Percentiles rank a stretch among this genome's conserved stretches.
Evolutionary conservation across 108 stramenopile genomes (phyloP).

Genomic region (Licmophora abbreviata): DNA sequence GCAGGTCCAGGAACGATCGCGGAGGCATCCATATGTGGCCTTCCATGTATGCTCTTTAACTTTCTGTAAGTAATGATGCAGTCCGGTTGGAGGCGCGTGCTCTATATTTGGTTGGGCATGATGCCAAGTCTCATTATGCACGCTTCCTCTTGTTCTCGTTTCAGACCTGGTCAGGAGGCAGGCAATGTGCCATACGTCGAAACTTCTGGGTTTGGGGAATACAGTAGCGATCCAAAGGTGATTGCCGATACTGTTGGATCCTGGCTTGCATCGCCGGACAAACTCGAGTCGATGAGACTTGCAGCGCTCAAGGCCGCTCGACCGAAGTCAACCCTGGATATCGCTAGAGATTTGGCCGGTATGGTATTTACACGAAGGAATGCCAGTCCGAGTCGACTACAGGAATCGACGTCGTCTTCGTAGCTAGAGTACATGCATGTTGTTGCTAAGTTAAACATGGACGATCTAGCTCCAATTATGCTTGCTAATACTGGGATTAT

Average conservation of each 20-base stretch:
- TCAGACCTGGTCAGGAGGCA: slow-evolving; percentile 89
- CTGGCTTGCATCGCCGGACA: slow-evolving; percentile 63
- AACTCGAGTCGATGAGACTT: slow-evolving; percentile 42
- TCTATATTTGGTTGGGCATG: not conserved
- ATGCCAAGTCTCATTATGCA: not conserved
- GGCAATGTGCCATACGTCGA: slow-evolving; percentile 90
- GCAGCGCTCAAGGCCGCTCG: slow-evolving; percentile 69
- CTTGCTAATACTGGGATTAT: no score
- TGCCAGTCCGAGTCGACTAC: not conserved
- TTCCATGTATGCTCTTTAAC: slow-evolving; percentile 88
- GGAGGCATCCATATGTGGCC: slow-evolving; percentile 88
- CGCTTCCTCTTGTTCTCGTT: slow-evolving; percentile 3
- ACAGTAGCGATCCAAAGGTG: slow-evolving; percentile 51
- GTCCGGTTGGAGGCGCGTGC: not conserved
- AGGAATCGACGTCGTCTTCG: no score
- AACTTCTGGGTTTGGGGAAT: slow-evolving; percentile 85
- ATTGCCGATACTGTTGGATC: slow-evolving; percentile 81
- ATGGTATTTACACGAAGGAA: slow-evolving; percentile 38
- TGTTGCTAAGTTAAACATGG: no score
- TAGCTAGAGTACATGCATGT: no score
- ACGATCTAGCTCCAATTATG: no score
- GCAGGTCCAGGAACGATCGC: slow-evolving; percentile 97
- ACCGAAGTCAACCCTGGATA: slow-evolving; percentile 78
- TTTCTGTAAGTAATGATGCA: slow-evolving; percentile 43
- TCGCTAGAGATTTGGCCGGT: slow-evolving; percentile 77